phyloP scores from a whole-genome alignment of 306 rosid species.

The Dryas alaskensis region DNA sequence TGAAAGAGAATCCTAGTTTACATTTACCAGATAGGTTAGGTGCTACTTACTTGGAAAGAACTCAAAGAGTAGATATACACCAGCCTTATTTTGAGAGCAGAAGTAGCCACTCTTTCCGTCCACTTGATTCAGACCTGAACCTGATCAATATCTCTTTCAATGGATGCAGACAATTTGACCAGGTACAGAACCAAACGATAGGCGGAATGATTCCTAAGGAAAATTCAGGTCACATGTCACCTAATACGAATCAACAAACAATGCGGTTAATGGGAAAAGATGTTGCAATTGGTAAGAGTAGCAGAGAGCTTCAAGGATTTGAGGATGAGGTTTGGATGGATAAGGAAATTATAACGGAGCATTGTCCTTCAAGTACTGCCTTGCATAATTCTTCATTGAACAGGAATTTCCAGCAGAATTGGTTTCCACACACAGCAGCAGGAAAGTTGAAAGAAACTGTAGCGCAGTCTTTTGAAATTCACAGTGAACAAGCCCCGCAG shows the following conservation, averaged over 20 bases:
- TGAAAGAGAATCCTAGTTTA: slow-evolving; percentile 22
- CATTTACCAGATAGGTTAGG: slow-evolving; percentile 61
- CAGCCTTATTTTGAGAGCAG: slow-evolving; percentile 41
- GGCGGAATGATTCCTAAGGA: slow-evolving; percentile 39
- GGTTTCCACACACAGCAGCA: slow-evolving; percentile 37
- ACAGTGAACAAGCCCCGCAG: slow-evolving; percentile 34
- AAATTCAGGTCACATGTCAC: slow-evolving; percentile 39
- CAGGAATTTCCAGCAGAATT: slow-evolving; percentile 49
- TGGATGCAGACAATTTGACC: slow-evolving; percentile 50
- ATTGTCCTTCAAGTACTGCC: slow-evolving; percentile 37
- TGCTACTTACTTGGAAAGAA: slow-evolving; percentile 43
- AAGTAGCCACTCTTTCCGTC: slow-evolving; percentile 36
- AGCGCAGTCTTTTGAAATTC: slow-evolving; percentile 33
- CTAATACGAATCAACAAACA: slow-evolving; percentile 63
- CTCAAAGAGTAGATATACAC: slow-evolving; percentile 46
- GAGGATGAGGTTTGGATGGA: slow-evolving; percentile 60
- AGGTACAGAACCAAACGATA: slow-evolving; percentile 38
- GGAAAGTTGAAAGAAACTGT: slow-evolving; percentile 32
- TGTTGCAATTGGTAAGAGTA: slow-evolving; percentile 83
- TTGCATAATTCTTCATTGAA: slow-evolving; percentile 34
- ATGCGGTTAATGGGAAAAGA: slow-evolving; percentile 99
- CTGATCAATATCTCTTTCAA: slow-evolving; percentile 27
- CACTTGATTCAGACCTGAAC: slow-evolving; percentile 42
- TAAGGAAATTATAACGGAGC: slow-evolving; percentile 47
- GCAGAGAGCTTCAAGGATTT: slow-evolving; percentile 48